Base-by-base conservation (phyloP, 768 basidiomycete species). In the Termitomyces sp. region DNA sequence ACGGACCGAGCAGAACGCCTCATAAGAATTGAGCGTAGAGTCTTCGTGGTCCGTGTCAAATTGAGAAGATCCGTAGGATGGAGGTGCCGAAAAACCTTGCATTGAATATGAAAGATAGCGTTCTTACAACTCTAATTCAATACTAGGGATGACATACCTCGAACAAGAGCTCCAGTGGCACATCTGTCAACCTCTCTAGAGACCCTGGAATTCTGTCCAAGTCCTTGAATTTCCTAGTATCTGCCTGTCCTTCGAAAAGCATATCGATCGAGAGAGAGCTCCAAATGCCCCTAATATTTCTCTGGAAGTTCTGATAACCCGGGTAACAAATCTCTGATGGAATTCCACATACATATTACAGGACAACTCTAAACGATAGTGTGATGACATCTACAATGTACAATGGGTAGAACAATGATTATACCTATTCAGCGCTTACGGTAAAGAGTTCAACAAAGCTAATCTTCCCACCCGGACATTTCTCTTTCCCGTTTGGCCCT, bases 401-500 rank as follows among this genome's bases (percentile, higher is more conserved):
- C n/a, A n/a, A n/a, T n/a, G n/a, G n/a, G 36, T 46, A 31, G 34
- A 24, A 41, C 46, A 27, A 48, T 42, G 9, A 31, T 39, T 31
- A 49, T 31, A 45, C 44, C 16, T 18, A 27, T 31, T 46, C 50
- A 58, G 9, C 12, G 39, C 34, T 51, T 47, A 33, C 48, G 44
- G 4, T n/a, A 24, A 41, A 22, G 33, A 20, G n/a, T 53, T 27
- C 20, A 37, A 11, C 39, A 62, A 27, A 39, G 9, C 67, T 67
- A 80, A 50, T 81, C 77, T 57, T 87, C 86, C 71, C 79, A 85
- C 20, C 77, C 79, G 5, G 81, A 83, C 66, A 86, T 71, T 70
- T 90, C 88, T 60, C 75, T 77, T 47, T 86, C 83, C 66, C 82
- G 75, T 71, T 90, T 90, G 12, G 77, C 78, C 61, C 78, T 80